Percentiles rank a stretch among this genome's conserved stretches.
Conservation (phyloP, 2,329 filamentous ascomycete genomes). For the Venturia oleaginea region DNA sequence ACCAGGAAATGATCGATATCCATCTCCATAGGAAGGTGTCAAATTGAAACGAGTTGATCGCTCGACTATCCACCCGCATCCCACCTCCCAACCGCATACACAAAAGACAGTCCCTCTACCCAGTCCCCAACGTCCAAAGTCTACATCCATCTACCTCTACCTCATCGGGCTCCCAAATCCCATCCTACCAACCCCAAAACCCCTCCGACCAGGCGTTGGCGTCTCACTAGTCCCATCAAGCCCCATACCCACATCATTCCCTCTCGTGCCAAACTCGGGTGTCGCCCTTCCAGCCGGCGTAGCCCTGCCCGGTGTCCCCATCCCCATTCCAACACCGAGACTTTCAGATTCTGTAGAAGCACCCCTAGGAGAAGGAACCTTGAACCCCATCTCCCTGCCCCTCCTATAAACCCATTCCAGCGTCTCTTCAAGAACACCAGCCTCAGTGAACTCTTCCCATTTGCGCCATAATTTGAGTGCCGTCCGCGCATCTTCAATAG, state of each 20-base stretch:
- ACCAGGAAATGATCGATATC: too few species aligned
- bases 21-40: too few species aligned
- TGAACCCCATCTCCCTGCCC: constrained; percentile 46
- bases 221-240: constrained; percentile 21
- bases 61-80: not conserved
- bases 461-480: constrained; percentile 84
- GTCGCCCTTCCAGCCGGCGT: constrained; percentile 8
- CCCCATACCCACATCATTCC: constrained; percentile 16
- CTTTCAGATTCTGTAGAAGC: not conserved
- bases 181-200: constrained; percentile 18
- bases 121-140: not conserved
- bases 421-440: constrained; percentile 73
- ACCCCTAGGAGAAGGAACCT: constrained; percentile 16
- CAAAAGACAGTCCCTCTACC: not conserved
- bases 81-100: not conserved
- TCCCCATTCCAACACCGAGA: not conserved
- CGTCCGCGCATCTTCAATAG: constrained; percentile 87
- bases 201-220: constrained; percentile 24
- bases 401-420: constrained; percentile 74
- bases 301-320: not conserved
- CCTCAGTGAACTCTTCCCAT: constrained; percentile 80
- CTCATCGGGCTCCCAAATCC: constrained; percentile 27
- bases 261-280: constrained; percentile 13
- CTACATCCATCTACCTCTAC: constrained; percentile 12
- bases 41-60: too few species aligned